Base-by-base conservation (phyloP, 331 rosid genomes). In the Pyrus hybrid region DNA sequence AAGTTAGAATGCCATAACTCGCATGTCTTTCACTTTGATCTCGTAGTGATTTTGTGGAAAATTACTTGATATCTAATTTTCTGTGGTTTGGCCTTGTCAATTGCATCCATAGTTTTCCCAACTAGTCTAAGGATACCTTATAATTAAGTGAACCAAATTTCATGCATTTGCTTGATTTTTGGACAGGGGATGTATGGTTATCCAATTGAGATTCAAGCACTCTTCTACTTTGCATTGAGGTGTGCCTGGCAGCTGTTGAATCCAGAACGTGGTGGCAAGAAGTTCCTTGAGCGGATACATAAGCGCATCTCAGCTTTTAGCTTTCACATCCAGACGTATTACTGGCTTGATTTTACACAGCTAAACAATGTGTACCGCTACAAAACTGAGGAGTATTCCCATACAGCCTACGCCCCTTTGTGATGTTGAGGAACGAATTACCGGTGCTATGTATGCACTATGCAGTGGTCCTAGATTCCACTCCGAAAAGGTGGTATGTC, bases 331-430 rank as follows among this genome's bases (percentile, higher is more conserved):
- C 65, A 73, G 74, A n/a, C 51, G 33, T 80, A 80, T 60, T 80
- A 60, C 35, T 80, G 83, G 80, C 80, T 80, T 11, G 83, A 80
- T 64, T 69, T 61, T 37, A 61, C 70, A 4, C 83, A 75, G 49
- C 47, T 80, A 35, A 80, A 80, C 61, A 53, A 74, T 33, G 37
- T 80, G 3, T 80, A 80, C 69, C 72, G 77, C 22, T 80, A 80
- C 67, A 80, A 67, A 63, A 80, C 83, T 3, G 80, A 80, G 54
- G 83, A 80, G 29, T 80, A 80, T 68, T 80, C 77, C 22, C 75
- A 67, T 2, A 79, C 75, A 8, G 83, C 79, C 3, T n/a, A n/a
- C n/a, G n/a, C n/a, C 33, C 20, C 66, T 5, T 26, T 26, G n/a
- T 26, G 66, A 61, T 61, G 33, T 61, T 25, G 35, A 61, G 66